Base-by-base conservation (phyloP, 1,284 basidiomycete genomes). In the Papiliotrema terrestris region DNA sequence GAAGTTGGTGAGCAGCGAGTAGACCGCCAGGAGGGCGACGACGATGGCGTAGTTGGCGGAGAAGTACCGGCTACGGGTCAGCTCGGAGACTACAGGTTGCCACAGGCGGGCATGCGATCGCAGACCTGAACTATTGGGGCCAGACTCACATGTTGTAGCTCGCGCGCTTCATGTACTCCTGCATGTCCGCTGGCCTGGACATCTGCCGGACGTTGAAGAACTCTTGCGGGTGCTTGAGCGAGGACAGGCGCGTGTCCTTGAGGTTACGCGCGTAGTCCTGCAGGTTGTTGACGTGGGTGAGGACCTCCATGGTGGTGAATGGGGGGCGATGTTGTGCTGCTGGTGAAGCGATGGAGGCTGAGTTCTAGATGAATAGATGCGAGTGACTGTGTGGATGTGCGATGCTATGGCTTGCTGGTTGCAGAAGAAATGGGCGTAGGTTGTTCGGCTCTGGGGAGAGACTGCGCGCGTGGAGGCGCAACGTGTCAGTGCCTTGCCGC, bases 11-110 rank as follows among this genome's bases (percentile, higher is more conserved):
- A 98, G 75, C 42, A 98, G 75, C 17, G 93, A 90, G 75, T 97
- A 98, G 55, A 98, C 84, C 17, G 86, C 89, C 53, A 98, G 82
- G 45, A 87, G 75, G 49, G 82, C 85, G 19, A 97, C 81, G 64
- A 98, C 83, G 67, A 96, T 77, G 42, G 86, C 84, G 78, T 97
- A 97, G 78, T 97, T 97, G 61, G 89, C 88, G 56, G 89, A 91
- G 77, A 91, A 93, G 78, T 92, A 92, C 54, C 89, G 86, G 14
- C 52, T 56, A 22, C 13, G 17, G 20, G 36, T 36, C 19, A 46
- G 42, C 39, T 37, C 36, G 36, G 9, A 19, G 41, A 15, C n/a
- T 23, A 8, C 49, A n/a, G n/a, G n/a, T n/a, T n/a, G n/a, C n/a
- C n/a, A n/a, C n/a, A n/a, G n/a, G n/a, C n/a, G n/a, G n/a, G n/a